phyloP scores from a whole-genome alignment of 2,329 filamentous ascomycete species.

The Fusarium marasasianum region DNA sequence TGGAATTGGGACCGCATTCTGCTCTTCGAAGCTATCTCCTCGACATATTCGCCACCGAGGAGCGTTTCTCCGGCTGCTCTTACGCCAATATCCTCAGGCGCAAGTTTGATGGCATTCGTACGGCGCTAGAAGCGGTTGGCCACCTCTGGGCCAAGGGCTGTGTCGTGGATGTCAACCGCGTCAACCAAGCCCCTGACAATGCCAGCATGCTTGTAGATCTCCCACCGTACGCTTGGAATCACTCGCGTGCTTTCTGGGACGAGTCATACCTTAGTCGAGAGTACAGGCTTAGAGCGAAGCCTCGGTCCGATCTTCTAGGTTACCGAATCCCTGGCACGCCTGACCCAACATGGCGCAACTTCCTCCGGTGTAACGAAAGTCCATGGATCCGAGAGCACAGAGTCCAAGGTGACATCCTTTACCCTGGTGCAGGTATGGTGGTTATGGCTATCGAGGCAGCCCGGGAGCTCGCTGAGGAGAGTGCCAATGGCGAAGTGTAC shows the following conservation, averaged over 20 bases:
- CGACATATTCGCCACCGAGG: not conserved
- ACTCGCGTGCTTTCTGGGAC: constrained; percentile 48
- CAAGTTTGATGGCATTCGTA: not conserved
- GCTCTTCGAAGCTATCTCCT: not conserved
- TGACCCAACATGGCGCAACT: constrained; percentile 54
- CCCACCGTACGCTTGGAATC: constrained; percentile 44
- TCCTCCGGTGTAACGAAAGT: constrained; percentile 39
- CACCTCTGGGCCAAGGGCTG: constrained; percentile 19
- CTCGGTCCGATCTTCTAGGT: constrained; percentile 41
- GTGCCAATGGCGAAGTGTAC: not conserved
- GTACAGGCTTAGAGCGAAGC: constrained; percentile 34
- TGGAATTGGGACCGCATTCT: not conserved
- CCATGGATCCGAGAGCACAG: constrained; percentile 58
- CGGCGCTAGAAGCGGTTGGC: constrained; percentile 24
- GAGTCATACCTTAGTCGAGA: constrained; percentile 45
- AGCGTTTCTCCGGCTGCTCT: not conserved
- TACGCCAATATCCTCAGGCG: constrained; percentile 27
- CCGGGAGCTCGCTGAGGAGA: not conserved
- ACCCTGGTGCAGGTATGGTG: constrained; percentile 55
- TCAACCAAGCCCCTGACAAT: not conserved
- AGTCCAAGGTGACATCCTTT: constrained; percentile 51
- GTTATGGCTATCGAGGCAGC: constrained; percentile 16
- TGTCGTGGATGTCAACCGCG: constrained; percentile 7
- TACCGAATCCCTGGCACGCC: constrained; percentile 40
- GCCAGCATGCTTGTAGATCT: constrained; percentile 49